phyloP scores from a whole-genome alignment of 805 yeast species.

The Yarrowia sp. region DNA sequence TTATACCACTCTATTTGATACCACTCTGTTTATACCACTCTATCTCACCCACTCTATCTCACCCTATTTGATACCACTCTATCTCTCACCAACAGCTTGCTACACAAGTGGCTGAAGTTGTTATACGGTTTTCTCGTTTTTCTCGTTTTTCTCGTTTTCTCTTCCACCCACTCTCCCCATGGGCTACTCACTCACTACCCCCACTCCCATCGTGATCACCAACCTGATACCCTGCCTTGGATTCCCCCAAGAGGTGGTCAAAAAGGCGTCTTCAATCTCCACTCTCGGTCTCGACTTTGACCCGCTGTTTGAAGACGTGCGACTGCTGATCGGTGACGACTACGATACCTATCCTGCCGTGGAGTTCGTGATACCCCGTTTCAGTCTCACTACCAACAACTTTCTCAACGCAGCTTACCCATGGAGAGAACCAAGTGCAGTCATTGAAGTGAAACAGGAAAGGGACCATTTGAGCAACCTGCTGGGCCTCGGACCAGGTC shows the following conservation, averaged over 20 bases:
- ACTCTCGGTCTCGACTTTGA: slow-evolving; percentile 1
- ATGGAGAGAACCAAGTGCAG: slow-evolving; percentile 6
- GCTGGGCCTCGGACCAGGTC: background rate
- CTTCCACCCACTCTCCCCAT: background rate
- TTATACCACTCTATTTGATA: no score
- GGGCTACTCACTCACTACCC: slow-evolving; percentile 16
- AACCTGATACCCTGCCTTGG: slow-evolving; percentile 20
- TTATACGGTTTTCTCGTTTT: no score
- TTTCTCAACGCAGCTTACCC: slow-evolving; percentile 4
- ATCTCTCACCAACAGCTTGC: background rate
- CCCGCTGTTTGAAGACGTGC: slow-evolving; percentile 7
- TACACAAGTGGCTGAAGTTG: no score
- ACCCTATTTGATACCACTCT: background rate
- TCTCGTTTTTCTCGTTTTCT: no score
- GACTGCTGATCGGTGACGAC: slow-evolving; percentile 15
- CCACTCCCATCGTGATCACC: slow-evolving; percentile 15
- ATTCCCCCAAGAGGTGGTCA: slow-evolving; percentile 2
- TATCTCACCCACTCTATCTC: background rate
- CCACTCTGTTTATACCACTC: background rate
- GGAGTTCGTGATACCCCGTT: slow-evolving; percentile 9
- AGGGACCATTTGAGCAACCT: slow-evolving; percentile 5
- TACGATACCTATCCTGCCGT: background rate
- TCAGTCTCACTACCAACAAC: slow-evolving; percentile 10
- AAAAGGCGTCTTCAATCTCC: background rate
- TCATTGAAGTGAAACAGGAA: background rate